Evolutionary conservation across 169 alveolate species (phyloP).

Genomic region (Cryptosporidium sp.): DNA sequence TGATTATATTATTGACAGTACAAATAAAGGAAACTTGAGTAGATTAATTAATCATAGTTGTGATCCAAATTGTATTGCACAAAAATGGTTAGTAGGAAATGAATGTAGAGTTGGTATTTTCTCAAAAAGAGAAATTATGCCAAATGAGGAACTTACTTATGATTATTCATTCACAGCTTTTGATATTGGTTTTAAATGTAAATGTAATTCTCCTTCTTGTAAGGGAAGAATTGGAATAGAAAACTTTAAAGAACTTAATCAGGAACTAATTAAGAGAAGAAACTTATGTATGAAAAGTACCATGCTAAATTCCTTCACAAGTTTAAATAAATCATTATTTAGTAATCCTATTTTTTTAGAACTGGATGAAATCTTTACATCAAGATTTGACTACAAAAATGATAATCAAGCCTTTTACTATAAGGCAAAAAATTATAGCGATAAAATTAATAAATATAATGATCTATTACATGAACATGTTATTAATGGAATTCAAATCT

Average conservation of each 20-base stretch:
- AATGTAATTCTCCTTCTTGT: slow-evolving; percentile 47
- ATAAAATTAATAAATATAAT: slow-evolving; percentile 7
- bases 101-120: slow-evolving; percentile 95
- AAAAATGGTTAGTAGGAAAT: slow-evolving; percentile 94
- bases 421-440: neutral
- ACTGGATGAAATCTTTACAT: neutral
- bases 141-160: slow-evolving; percentile 96
- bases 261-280: slow-evolving; percentile 43
- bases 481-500: neutral
- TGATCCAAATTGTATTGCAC: slow-evolving; percentile 97
- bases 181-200: slow-evolving; percentile 66
- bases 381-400: neutral
- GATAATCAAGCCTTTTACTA: neutral
- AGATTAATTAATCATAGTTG: slow-evolving; percentile 97
- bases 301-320: slow-evolving; percentile 5
- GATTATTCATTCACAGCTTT: slow-evolving; percentile 84
- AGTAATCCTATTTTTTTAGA: slow-evolving; percentile 47
- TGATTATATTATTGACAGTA: slow-evolving; percentile 95
- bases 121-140: slow-evolving; percentile 91
- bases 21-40: slow-evolving; percentile 95
- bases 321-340: slow-evolving; percentile 20
- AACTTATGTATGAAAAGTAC: slow-evolving; percentile 11
- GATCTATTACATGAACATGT: slow-evolving; percentile 4
- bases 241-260: slow-evolving; percentile 17
- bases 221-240: slow-evolving; percentile 67